Percentiles rank a stretch among this genome's conserved stretches.
phyloP scores from a whole-genome alignment of 2,329 filamentous ascomycete species.

The Penicillium glabrum region DNA sequence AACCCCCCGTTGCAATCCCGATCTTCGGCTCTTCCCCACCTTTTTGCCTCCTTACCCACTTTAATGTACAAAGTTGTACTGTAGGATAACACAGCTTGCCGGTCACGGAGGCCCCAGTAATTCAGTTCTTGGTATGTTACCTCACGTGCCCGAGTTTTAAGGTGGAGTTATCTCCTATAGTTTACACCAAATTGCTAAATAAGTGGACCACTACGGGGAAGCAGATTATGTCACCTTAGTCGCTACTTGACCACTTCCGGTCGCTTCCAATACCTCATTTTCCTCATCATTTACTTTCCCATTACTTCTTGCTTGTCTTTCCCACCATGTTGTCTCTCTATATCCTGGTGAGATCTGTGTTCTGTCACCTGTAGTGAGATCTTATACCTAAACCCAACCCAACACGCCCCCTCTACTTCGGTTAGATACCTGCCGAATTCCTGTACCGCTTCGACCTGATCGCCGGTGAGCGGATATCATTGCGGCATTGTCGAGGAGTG shows the following conservation, averaged over 20 bases:
- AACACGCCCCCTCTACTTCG: not conserved
- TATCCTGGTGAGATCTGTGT: constrained; percentile 2
- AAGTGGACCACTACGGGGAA: not conserved
- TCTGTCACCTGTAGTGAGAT: constrained; percentile 7
- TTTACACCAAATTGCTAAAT: not conserved
- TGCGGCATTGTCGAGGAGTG: constrained; percentile 7
- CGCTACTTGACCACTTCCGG: constrained; percentile 19
- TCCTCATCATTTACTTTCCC: not conserved
- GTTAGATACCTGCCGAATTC: constrained; percentile 8
- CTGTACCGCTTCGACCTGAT: constrained; percentile 1
- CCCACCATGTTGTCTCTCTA: constrained; percentile 1
- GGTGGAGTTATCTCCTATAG: not conserved
- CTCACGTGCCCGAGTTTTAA: not conserved
- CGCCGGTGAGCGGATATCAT: not conserved
- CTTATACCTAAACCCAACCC: not conserved
- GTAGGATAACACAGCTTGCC: not conserved
- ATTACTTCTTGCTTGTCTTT: not conserved
- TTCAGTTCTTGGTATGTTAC: not conserved
- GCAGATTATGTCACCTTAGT: constrained; percentile 23
- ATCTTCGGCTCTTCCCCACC: not conserved
- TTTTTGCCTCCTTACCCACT: not conserved
- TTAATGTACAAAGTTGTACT: not conserved
- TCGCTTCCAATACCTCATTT: constrained; percentile 7
- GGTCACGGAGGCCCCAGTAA: not conserved
- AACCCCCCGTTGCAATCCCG: not conserved